Evolutionary conservation across 176 grass and related monocot genomes (phyloP).

Genomic region (Hordeum marinum): DNA sequence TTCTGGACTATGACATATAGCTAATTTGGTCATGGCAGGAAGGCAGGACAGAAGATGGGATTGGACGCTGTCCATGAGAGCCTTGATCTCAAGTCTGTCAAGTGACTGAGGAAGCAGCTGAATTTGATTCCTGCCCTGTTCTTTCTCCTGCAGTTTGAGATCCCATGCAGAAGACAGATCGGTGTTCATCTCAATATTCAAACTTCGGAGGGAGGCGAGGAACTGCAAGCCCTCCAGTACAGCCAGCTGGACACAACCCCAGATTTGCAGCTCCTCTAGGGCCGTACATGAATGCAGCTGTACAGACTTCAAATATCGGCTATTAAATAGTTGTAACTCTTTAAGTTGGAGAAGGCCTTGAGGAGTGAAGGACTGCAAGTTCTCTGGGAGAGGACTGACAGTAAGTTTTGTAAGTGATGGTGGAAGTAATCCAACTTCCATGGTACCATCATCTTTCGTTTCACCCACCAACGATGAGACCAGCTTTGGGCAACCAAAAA

Average conservation of each 20-base stretch:
- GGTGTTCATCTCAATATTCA: not conserved
- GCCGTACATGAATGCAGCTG: not conserved
- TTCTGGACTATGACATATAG: not conserved
- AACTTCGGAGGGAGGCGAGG: not conserved
- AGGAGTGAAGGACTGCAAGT: not conserved
- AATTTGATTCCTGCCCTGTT: not conserved
- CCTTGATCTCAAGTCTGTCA: not conserved
- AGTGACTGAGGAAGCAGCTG: not conserved
- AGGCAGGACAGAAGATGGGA: not conserved
- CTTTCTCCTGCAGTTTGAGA: not conserved
- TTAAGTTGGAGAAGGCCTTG: not conserved
- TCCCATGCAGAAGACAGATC: not conserved
- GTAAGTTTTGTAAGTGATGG: not conserved
- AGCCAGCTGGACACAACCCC: not conserved
- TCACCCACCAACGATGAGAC: not conserved
- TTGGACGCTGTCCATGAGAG: not conserved
- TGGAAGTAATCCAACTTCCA: not conserved
- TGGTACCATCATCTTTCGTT: not conserved
- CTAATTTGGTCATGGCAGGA: not conserved
- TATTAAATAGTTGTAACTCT: rapidly evolving
- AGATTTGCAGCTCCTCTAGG: not conserved
- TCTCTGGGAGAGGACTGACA: not conserved
- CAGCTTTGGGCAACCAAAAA: not conserved
- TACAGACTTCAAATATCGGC: not conserved
- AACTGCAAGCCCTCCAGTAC: constrained; percentile 22